Percentiles rank a stretch among this genome's conserved stretches.
Evolutionary conservation across 2,329 filamentous ascomycete species (phyloP).

Genomic region (Albophoma yamanashiensis): DNA sequence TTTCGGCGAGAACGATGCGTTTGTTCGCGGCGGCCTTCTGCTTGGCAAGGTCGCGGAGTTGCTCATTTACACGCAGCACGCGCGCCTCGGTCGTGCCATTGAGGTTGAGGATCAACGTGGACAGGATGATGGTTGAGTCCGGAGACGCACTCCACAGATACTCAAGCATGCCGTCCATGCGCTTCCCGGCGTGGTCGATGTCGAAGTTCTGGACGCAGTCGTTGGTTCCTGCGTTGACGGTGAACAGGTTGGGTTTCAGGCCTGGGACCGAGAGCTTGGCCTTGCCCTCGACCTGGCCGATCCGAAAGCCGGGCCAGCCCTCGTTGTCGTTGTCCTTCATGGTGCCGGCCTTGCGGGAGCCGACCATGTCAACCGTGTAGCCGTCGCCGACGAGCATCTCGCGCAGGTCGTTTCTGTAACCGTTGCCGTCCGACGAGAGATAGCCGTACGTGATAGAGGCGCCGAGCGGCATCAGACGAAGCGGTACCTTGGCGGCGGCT

Average conservation of each 20-base stretch:
- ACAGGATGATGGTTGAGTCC: conserved; percentile 23
- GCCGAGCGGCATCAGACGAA: conserved; percentile 32
- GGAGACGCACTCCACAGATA: conserved; percentile 20
- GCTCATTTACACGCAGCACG: conserved; percentile 21
- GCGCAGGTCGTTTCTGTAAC: conserved; percentile 25
- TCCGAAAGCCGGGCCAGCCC: conserved; percentile 29
- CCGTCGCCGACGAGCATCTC: conserved; percentile 19
- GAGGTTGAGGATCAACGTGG: conserved; percentile 25
- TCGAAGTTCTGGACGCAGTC: conserved; percentile 25
- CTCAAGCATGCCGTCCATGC: conserved; percentile 24
- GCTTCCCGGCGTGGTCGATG: conserved; percentile 16
- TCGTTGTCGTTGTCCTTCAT: conserved; percentile 33
- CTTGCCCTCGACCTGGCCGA: conserved; percentile 26
- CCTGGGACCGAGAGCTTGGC: conserved; percentile 18
- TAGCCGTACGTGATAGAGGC: conserved; percentile 30
- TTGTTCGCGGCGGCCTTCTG: conserved; percentile 15
- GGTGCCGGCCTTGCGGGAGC: conserved; percentile 23
- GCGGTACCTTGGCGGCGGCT: conserved; percentile 12
- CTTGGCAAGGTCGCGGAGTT: conserved; percentile 17
- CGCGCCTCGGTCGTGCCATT: conserved; percentile 13
- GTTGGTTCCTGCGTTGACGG: conserved; percentile 33
- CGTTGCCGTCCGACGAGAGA: conserved; percentile 24
- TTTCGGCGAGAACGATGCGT: conserved; percentile 27
- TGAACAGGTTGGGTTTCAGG: conserved; percentile 26
- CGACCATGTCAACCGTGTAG: conserved; percentile 15